Evolutionary conservation across 2,329 filamentous ascomycete genomes (phyloP).

Genomic region (Venturia carpophila): DNA sequence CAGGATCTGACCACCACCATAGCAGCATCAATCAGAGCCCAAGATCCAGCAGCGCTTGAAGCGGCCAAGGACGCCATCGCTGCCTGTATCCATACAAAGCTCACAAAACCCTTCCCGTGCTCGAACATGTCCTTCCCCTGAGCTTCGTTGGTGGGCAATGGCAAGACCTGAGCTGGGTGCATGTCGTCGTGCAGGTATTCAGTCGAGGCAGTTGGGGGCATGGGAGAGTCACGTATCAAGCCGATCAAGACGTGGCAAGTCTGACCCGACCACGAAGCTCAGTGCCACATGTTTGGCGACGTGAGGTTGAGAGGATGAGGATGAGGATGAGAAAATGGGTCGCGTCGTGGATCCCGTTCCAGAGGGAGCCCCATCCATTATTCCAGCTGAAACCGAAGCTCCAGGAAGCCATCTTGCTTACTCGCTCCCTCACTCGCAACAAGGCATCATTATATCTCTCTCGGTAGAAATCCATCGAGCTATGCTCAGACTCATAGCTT

Average conservation of each 20-base stretch:
- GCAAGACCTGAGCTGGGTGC: neutral
- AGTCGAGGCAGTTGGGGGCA: neutral
- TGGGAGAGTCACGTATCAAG: neutral
- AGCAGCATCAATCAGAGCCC: too few relatives aligned
- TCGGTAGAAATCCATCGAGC: neutral
- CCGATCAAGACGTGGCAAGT: neutral
- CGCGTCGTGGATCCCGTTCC: neutral
- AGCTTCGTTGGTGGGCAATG: neutral
- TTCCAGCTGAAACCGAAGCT: neutral
- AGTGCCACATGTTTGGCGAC: neutral
- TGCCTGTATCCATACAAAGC: neutral
- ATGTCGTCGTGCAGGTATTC: neutral
- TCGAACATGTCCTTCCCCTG: neutral
- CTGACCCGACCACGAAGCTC: neutral
- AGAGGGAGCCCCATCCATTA: neutral
- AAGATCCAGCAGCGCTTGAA: too few relatives aligned
- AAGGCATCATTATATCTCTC: neutral
- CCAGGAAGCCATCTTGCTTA: neutral
- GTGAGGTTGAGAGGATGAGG: neutral
- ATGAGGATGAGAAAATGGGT: neutral
- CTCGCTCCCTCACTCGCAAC: neutral
- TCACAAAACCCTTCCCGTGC: neutral
- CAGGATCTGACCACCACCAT: too few relatives aligned
- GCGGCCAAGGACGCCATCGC: neutral
- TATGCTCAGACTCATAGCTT: neutral